These are phyloP conservation scores for Naganishia vaughanmartiniae DNA, from an alignment of 768 basidiomycete genomes.

Conservation along the genomic window DNA sequence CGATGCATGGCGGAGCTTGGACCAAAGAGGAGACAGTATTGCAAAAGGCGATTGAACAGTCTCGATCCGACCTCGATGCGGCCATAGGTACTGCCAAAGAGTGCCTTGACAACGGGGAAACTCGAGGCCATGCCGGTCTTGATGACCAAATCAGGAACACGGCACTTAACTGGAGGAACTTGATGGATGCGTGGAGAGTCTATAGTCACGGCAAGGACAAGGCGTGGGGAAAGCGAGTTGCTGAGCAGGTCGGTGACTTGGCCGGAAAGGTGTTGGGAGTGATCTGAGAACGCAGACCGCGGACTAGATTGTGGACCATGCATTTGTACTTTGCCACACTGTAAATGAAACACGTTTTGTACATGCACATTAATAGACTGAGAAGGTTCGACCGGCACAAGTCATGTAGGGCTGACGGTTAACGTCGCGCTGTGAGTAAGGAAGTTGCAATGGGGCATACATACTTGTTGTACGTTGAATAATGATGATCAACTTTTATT, in stretches of 20 bases:
- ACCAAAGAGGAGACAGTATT: slow-evolving; percentile 30
- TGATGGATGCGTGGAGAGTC: slow-evolving; percentile 23
- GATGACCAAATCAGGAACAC: slow-evolving; percentile 27
- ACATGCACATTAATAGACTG: background rate
- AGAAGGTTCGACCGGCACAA: background rate
- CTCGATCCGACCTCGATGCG: slow-evolving; percentile 13
- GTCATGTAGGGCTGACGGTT: too few relatives aligned
- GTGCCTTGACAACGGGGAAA: slow-evolving; percentile 10
- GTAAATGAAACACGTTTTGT: background rate
- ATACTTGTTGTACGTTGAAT: background rate
- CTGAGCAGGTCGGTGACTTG: slow-evolving; percentile 14
- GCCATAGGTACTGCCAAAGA: slow-evolving; percentile 28
- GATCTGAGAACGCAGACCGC: background rate
- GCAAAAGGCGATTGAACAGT: slow-evolving; percentile 12
- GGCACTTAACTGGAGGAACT: slow-evolving; percentile 12
- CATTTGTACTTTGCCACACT: background rate
- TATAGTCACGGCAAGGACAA: slow-evolving; percentile 14
- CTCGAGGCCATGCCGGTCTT: slow-evolving; percentile 22
- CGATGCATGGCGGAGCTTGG: slow-evolving; percentile 30
- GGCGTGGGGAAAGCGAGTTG: slow-evolving; percentile 10
- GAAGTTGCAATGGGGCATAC: too few relatives aligned
- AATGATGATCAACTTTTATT: too few relatives aligned
- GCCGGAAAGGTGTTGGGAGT: slow-evolving; percentile 25
- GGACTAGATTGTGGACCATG: background rate
- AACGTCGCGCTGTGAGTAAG: too few relatives aligned